Evolutionary conservation across 2,329 filamentous ascomycete species (phyloP).

Genomic region (Trichoderma afroharzianum): DNA sequence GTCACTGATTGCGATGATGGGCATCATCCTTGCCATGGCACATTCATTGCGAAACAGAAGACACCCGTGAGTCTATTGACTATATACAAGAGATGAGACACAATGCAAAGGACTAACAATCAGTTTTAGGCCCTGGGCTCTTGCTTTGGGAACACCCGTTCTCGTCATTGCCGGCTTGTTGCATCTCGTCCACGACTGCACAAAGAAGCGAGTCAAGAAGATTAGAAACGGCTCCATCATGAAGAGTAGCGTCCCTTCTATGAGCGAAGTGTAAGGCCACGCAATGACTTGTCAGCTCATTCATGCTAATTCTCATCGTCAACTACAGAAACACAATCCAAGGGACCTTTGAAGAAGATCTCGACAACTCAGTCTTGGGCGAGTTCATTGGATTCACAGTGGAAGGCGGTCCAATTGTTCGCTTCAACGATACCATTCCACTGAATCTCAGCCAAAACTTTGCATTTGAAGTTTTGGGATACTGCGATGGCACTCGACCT

Average conservation of each 20-base stretch:
- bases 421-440: slow-evolving; percentile 36
- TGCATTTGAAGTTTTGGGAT: slow-evolving; percentile 37
- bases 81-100: neutral
- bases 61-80: slow-evolving; percentile 44
- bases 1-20: slow-evolving; percentile 55
- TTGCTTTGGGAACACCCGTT: slow-evolving; percentile 58
- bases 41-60: slow-evolving; percentile 47
- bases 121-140: slow-evolving; percentile 48
- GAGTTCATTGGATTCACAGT: slow-evolving; percentile 45
- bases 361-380: slow-evolving; percentile 32
- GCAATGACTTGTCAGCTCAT: slow-evolving; percentile 1
- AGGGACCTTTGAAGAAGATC: slow-evolving; percentile 24
- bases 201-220: slow-evolving; percentile 35
- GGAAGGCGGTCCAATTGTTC: slow-evolving; percentile 45
- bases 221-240: slow-evolving; percentile 25
- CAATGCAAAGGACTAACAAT: neutral
- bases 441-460: slow-evolving; percentile 31
- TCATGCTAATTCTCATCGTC: neutral
- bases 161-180: slow-evolving; percentile 55
- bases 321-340: slow-evolving; percentile 35
- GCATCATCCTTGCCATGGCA: slow-evolving; percentile 51
- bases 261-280: slow-evolving; percentile 43
- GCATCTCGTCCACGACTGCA: slow-evolving; percentile 44
- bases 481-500: slow-evolving; percentile 32
- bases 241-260: slow-evolving; percentile 31